Base-by-base conservation (phyloP, 768 basidiomycete genomes). In the Sutorius australiensis region DNA sequence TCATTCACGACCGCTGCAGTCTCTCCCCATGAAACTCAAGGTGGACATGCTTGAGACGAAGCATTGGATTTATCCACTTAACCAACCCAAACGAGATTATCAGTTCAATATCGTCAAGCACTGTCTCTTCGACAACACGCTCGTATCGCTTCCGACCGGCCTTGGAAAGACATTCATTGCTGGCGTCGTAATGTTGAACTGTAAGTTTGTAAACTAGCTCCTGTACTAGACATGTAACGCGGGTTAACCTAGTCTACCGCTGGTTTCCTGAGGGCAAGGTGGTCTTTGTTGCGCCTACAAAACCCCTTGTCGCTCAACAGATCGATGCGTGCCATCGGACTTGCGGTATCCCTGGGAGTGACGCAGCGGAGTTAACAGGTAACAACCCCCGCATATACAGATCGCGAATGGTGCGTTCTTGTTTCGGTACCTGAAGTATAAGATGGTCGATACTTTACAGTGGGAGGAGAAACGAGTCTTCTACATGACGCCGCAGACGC, bases 91-190 rank as follows among this genome's bases (percentile, higher is more conserved):
- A 60, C 87, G 97, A 56, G 88, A 90, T 59, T 99, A 98, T 63
- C 97, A 99, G 61, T 95, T 80, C 67, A 95, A 97, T 54, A 98
- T 99, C 54, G 87, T 92, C 53, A 84, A 79, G 62, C 78, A 82
- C 30, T 89, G 85, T 61, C 77, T 99, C 21, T 92, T 89, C 63
- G 89, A 98, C 24, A 98, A 99, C 64, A 90, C 92, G 7, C 80
- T 99, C 8, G 94, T 98, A 28, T 89, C 94, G 0, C 73, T 99
- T 13, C 97, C 97, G 2, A 99, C 97, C 0, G 97, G 97, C 41
- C 74, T 98, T 12, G 97, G 97, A 14, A 99, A 99, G 73, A 99
- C 97, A 0, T 98, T 99, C 63, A 89, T 99, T 54, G 97, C 97
- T 4, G 94, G 95, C 1, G 92, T 92, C 3, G 81, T 99, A 19